These are phyloP conservation scores for Coemansia javaensis DNA, from an alignment of 192 early-diverging fungal genomes.

Conservation along the genomic window DNA sequence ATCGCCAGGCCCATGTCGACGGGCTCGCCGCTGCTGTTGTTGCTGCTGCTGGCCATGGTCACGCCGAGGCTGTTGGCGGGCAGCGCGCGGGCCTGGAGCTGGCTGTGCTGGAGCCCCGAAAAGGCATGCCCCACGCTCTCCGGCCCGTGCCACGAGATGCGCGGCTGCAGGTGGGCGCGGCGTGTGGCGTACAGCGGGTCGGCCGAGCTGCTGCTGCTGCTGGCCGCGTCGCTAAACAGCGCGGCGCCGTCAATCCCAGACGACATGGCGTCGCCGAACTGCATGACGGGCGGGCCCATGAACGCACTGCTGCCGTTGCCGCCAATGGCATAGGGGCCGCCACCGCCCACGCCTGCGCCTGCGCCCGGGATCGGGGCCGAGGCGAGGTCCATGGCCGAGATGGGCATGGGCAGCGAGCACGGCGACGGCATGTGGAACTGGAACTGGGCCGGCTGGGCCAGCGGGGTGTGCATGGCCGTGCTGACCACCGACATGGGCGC, in stretches of 20 bases:
- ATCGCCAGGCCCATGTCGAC: conserved; percentile 32
- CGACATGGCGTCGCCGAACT: conserved; percentile 14
- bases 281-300: conserved; percentile 12
- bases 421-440: conserved; percentile 49
- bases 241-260: conserved; percentile 21
- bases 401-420: conserved; percentile 45
- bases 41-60: conserved; percentile 30
- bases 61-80: conserved; percentile 31
- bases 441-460: conserved; percentile 40
- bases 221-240: conserved; percentile 27
- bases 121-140: conserved; percentile 45
- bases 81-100: conserved; percentile 12
- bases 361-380: conserved; percentile 28
- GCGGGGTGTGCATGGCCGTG: conserved; percentile 28
- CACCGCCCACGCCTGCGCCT: too few species aligned
- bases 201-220: conserved; percentile 5
- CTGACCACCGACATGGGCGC: conserved; percentile 34
- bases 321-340: conserved; percentile 17
- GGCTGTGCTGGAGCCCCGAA: conserved; percentile 28
- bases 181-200: conserved; percentile 20
- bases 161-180: conserved; percentile 30
- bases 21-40: too few species aligned
- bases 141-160: conserved; percentile 48
- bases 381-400: conserved; percentile 42
- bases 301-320: too few species aligned